phyloP scores from a whole-genome alignment of 2,329 filamentous ascomycete species.

The Hypomyces perniciosus region DNA sequence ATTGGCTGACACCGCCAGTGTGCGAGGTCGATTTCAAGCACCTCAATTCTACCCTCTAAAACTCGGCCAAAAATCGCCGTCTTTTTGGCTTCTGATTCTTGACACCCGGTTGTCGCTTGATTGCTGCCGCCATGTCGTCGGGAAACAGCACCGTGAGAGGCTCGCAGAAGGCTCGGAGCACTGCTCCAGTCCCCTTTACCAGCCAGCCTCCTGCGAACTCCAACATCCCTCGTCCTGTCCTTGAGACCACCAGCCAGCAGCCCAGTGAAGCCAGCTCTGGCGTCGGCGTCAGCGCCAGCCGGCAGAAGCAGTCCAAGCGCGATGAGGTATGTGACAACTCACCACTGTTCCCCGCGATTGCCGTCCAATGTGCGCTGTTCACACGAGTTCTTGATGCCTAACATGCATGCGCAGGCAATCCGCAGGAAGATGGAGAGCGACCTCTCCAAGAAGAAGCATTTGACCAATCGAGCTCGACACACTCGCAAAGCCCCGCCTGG shows the following conservation, averaged over 20 bases:
- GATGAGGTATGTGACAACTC: conserved; percentile 76
- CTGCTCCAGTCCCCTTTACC: conserved; percentile 56
- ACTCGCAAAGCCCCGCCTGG: conserved; percentile 92
- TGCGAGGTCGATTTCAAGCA: conserved; percentile 8
- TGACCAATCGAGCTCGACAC: conserved; percentile 69
- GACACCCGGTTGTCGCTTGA: conserved; percentile 4
- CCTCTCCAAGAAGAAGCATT: conserved; percentile 93
- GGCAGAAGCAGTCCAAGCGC: conserved; percentile 93
- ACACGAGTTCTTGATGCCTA: conserved; percentile 1
- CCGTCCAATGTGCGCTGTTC: conserved; percentile 8
- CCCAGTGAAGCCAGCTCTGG: conserved; percentile 55
- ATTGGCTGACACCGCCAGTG: conserved; percentile 12
- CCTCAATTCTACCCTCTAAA: conserved; percentile 1
- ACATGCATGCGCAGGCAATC: conserved; percentile 63
- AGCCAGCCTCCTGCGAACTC: conserved; percentile 43
- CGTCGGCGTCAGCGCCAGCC: conserved; percentile 80
- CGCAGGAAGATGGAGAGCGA: conserved; percentile 95
- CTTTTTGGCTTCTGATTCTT: conserved; percentile 1
- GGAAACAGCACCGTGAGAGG: conserved; percentile 58
- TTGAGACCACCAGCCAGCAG: conserved; percentile 56
- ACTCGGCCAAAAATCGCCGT: conserved; percentile 2
- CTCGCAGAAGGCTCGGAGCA: conserved; percentile 60
- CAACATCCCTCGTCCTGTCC: conserved; percentile 66
- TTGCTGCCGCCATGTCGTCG: conserved; percentile 29
- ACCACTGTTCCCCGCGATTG: conserved; percentile 1